Evolutionary conservation across 768 basidiomycete genomes (phyloP), one percentile per base, ranked within the genome.

Genomic region (Boletus sensibilis): DNA sequence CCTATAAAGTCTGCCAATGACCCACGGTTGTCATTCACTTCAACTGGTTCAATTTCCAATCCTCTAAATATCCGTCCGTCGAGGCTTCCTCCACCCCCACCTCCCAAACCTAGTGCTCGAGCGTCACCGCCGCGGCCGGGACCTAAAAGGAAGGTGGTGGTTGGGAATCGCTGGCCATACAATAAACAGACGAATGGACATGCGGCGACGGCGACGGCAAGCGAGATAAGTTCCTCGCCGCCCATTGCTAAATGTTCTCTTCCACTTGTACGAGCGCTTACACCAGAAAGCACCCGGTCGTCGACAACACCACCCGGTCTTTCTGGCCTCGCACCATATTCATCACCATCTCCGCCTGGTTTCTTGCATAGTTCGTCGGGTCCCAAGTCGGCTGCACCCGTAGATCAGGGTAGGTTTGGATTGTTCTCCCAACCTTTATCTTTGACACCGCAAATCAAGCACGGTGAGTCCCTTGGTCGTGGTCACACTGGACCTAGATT

Each of bases 21-120:
- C 42, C 61, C 62, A 25, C 65, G 67, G 3, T 52, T 79, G 23
- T 75, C 73, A 2, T 75, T 73, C 56, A 75, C 79, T 34, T 63
- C 76, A n/a, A 61, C 71, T 8, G 78, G 77, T 12, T 74, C 81
- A 10, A 64, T 75, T 25, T 76, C 74, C 0, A 86, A 86, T 64
- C 83, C 84, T 23, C 67, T 86, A 39, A 76, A 74, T 45, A 85
- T 86, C 51, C 74, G 77, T 25, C 82, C 85, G 14, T 80, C 83
- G 14, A 62, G 64, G 46, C 49, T 45, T 33, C 47, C 56, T n/a
- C 69, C 53, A 8, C 58, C 50, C 4, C 52, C 33, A 21, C 48
- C 60, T n/a, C 40, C 40, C 1, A 68, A 63, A 45, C 1, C 47
- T 29, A 20, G 5, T 49, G 14, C 43, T 2, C 68, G 57, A 37